Evolutionary conservation across 345 rosid species (phyloP).

Genomic region (Anastatica hierochuntica): DNA sequence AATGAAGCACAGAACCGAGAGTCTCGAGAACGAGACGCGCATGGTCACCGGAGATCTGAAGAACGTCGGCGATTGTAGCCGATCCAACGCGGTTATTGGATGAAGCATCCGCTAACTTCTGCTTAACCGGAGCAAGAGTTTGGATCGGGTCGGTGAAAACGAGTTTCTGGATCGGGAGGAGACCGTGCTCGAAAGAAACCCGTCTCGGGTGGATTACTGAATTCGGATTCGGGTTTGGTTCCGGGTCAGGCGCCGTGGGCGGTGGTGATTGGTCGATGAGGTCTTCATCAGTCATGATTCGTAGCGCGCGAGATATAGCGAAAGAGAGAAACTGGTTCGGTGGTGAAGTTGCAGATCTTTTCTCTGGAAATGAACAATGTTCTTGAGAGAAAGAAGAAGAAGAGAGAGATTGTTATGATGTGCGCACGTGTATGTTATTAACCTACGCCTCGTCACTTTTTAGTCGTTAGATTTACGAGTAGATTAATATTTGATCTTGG

Average conservation of each 20-base stretch:
- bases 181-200: conserved; percentile 93
- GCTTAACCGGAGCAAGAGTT: conserved; percentile 60
- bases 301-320: not conserved
- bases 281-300: conserved; percentile 42
- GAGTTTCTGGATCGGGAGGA: conserved; percentile 88
- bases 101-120: conserved; percentile 34
- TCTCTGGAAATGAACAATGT: conserved; percentile 20
- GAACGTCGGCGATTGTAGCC: conserved; percentile 55
- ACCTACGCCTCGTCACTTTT: not conserved
- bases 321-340: not conserved
- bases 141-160: conserved; percentile 78
- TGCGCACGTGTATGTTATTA: conserved; percentile 9
- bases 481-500: not conserved
- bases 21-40: conserved; percentile 75
- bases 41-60: conserved; percentile 82
- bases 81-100: conserved; percentile 45
- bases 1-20: conserved; percentile 70
- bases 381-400: not conserved
- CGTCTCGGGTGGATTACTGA: conserved; percentile 71
- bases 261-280: conserved; percentile 43
- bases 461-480: conserved; percentile 16
- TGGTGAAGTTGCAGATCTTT: conserved; percentile 35
- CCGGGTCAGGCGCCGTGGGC: conserved; percentile 32
- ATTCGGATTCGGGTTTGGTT: conserved; percentile 34
- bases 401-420: not conserved